A percentile compares a stretch with the other conserved stretches of the same genome.
Conservation (phyloP, 2,329 filamentous ascomycete genomes). For the Fusarium floridanum region DNA sequence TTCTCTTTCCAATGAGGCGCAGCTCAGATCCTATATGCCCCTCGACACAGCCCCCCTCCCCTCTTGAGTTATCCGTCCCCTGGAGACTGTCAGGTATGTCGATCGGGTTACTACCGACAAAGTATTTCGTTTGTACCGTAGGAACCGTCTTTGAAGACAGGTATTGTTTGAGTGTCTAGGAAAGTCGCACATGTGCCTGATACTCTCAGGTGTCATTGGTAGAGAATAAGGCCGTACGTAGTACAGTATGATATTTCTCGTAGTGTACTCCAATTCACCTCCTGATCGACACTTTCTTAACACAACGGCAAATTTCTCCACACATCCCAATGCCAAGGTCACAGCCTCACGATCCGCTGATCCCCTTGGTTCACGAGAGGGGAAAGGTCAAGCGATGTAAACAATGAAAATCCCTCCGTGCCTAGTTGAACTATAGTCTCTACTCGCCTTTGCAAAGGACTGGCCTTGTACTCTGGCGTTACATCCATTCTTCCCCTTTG, state of each 20-base stretch:
- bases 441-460: neutral
- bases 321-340: neutral
- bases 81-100: neutral
- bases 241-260: neutral
- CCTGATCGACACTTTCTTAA: no score
- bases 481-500: neutral
- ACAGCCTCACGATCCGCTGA: neutral
- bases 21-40: neutral
- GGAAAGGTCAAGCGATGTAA: neutral
- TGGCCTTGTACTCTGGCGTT: neutral
- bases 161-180: neutral
- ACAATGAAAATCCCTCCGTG: neutral
- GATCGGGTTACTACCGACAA: neutral
- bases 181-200: neutral
- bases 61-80: neutral
- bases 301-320: neutral
- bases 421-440: neutral
- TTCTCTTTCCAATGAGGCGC: constrained; percentile 3
- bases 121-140: neutral
- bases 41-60: constrained; percentile 10
- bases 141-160: neutral
- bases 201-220: neutral
- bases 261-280: neutral
- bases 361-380: neutral
- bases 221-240: neutral